A percentile compares a stretch with the other conserved stretches of the same genome.
Evolutionary conservation across 164 flowering plant species (phyloP).

Genomic region (Protea cynaroides): DNA sequence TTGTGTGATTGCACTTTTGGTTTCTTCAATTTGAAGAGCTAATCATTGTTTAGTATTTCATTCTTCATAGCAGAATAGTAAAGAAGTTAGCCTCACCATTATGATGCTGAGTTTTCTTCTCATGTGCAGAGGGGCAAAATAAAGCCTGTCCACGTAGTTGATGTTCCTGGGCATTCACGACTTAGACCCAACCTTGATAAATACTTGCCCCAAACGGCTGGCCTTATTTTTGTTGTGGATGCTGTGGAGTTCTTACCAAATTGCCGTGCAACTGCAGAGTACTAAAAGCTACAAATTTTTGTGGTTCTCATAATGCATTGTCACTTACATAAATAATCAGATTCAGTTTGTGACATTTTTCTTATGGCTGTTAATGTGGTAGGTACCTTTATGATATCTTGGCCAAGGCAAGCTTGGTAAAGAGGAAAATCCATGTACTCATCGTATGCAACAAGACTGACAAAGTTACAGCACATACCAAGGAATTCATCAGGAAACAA

Average conservation of each 20-base stretch:
- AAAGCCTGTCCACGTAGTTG: constrained; percentile 74
- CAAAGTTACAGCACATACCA: constrained; percentile 88
- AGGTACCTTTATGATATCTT: constrained; percentile 92
- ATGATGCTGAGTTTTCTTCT: background rate
- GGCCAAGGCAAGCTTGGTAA: constrained; percentile 74
- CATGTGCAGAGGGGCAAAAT: constrained; percentile 34
- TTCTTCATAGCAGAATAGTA: background rate
- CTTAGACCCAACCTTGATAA: constrained; percentile 89
- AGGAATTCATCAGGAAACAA: constrained; percentile 88
- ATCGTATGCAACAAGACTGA: constrained; percentile 91
- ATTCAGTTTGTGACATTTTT: background rate
- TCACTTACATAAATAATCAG: background rate
- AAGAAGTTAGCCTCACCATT: background rate
- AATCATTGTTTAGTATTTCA: background rate
- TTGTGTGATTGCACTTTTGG: background rate
- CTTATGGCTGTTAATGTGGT: constrained; percentile 10
- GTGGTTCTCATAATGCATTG: background rate
- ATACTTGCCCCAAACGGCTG: constrained; percentile 77
- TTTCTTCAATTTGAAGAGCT: background rate
- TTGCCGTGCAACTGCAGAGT: constrained; percentile 88
- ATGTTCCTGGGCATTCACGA: constrained; percentile 95
- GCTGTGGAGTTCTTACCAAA: constrained; percentile 85
- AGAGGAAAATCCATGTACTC: constrained; percentile 69
- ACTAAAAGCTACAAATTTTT: constrained; percentile 10
- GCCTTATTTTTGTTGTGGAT: constrained; percentile 84